Percentiles rank a stretch among this genome's conserved stretches.
Evolutionary conservation across 2,329 filamentous ascomycete genomes (phyloP).

Genomic region (Stagonosporopsis cucurbitacearum): DNA sequence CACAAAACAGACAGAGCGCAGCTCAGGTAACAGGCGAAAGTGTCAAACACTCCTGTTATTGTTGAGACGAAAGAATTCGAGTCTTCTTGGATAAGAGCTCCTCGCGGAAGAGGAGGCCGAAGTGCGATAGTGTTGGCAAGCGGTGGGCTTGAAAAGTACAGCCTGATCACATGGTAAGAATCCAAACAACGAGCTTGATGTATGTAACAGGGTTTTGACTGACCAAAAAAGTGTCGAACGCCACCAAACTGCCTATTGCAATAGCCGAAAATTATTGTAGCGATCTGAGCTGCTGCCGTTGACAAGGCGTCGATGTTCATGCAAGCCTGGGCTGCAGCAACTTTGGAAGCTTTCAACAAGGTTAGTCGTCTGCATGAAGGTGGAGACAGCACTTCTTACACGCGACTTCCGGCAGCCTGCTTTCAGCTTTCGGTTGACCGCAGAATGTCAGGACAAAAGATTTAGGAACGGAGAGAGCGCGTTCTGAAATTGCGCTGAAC

Average conservation of each 20-base stretch:
- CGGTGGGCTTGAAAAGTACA: background rate
- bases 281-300: background rate
- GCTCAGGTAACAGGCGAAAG: background rate
- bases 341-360: background rate
- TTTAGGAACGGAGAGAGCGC: background rate
- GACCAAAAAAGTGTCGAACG: background rate
- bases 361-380: background rate
- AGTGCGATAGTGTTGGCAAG: background rate
- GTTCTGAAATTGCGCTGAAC: background rate
- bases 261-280: background rate
- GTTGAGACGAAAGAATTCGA: background rate
- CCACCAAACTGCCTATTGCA: background rate
- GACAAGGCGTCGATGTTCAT: background rate
- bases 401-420: background rate
- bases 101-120: background rate
- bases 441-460: background rate
- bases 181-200: background rate
- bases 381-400: background rate
- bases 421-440: background rate
- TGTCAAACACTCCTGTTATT: background rate
- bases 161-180: background rate
- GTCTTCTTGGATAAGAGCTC: background rate
- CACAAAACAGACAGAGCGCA: background rate
- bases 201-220: background rate
- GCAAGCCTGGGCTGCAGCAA: background rate